Percentiles rank a stretch among this genome's conserved stretches.
Evolutionary conservation across 495 filamentous ascomycete species (phyloP).

Genomic region (Bathelium albidoporum): DNA sequence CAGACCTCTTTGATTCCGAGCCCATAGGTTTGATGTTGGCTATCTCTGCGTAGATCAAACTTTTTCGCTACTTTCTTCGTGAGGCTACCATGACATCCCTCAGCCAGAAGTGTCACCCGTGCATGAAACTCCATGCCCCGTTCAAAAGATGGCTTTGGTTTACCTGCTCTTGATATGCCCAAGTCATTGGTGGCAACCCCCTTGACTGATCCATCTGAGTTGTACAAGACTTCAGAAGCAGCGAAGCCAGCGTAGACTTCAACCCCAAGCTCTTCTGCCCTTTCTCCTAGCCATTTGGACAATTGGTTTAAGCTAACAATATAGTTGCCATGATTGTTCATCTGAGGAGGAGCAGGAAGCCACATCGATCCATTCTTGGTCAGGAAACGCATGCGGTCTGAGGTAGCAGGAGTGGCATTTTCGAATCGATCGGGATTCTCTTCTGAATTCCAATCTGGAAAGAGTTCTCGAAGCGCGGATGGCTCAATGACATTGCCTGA

Average conservation of each 20-base stretch:
- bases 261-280: slow-evolving; percentile 95
- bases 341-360: slow-evolving; percentile 84
- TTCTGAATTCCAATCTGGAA: slow-evolving; percentile 88
- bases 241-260: slow-evolving; percentile 96
- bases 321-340: slow-evolving; percentile 97
- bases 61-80: slow-evolving; percentile 94
- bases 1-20: slow-evolving; percentile 94
- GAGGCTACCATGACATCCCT: slow-evolving; percentile 93
- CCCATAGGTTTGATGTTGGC: slow-evolving; percentile 88
- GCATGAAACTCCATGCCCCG: slow-evolving; percentile 98
- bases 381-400: slow-evolving; percentile 87
- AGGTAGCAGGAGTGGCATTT: slow-evolving; percentile 67
- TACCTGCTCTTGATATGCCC: slow-evolving; percentile 68
- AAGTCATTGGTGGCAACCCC: slow-evolving; percentile 96
- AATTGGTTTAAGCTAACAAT: slow-evolving; percentile 93
- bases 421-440: slow-evolving; percentile 79
- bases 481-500: slow-evolving; percentile 95
- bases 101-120: slow-evolving; percentile 81
- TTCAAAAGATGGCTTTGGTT: slow-evolving; percentile 85
- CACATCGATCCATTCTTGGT: slow-evolving; percentile 72
- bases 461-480: slow-evolving; percentile 73
- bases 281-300: slow-evolving; percentile 86
- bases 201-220: slow-evolving; percentile 72
- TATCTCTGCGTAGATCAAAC: slow-evolving; percentile 80
- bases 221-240: slow-evolving; percentile 85